A percentile compares a stretch with the other conserved stretches of the same genome.
phyloP scores from a whole-genome alignment of 2,329 filamentous ascomycete species.

The Penicillium olsonii region DNA sequence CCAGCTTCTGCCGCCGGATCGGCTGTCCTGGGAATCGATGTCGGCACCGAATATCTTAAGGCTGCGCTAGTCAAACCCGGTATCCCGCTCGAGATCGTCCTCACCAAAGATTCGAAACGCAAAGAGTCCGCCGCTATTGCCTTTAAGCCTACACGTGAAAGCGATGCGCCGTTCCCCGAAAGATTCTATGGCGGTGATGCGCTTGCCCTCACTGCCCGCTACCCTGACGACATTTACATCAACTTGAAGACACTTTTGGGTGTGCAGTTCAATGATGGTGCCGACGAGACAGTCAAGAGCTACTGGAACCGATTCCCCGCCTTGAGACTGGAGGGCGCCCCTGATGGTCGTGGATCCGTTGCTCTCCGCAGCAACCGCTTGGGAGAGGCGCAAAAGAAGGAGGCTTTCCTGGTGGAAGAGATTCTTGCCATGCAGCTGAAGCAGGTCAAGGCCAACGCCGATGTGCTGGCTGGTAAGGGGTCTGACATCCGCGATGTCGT shows the following conservation, averaged over 20 bases:
- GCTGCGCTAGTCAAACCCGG: conserved; percentile 94
- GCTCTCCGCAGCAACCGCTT: conserved; percentile 78
- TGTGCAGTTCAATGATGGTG: conserved; percentile 51
- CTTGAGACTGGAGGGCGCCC: conserved; percentile 63
- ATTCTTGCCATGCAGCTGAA: conserved; percentile 94
- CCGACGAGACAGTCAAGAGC: conserved; percentile 59
- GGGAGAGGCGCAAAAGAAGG: conserved; percentile 62
- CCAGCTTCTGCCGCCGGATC: conserved; percentile 63
- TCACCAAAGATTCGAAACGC: conserved; percentile 95
- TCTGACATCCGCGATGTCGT: conserved; percentile 77
- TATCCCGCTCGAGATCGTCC: conserved; percentile 93
- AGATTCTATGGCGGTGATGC: conserved; percentile 90
- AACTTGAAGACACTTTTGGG: conserved; percentile 93
- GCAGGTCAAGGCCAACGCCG: conserved; percentile 86
- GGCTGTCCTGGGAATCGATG: conserved; percentile 86
- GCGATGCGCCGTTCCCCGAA: conserved; percentile 74
- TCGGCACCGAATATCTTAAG: conserved; percentile 97
- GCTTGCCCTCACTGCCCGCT: conserved; percentile 79
- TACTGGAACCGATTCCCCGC: conserved; percentile 79
- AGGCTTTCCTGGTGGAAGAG: conserved; percentile 78
- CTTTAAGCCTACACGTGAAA: conserved; percentile 80
- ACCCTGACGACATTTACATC: conserved; percentile 89
- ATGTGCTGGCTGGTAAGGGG: conserved; percentile 75
- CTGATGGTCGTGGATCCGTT: conserved; percentile 64
- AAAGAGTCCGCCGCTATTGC: conserved; percentile 90